Evolutionary conservation across 2,329 filamentous ascomycete genomes (phyloP), one percentile per base, ranked within the genome.

Genomic region (Aspergillus transmontanensis): DNA sequence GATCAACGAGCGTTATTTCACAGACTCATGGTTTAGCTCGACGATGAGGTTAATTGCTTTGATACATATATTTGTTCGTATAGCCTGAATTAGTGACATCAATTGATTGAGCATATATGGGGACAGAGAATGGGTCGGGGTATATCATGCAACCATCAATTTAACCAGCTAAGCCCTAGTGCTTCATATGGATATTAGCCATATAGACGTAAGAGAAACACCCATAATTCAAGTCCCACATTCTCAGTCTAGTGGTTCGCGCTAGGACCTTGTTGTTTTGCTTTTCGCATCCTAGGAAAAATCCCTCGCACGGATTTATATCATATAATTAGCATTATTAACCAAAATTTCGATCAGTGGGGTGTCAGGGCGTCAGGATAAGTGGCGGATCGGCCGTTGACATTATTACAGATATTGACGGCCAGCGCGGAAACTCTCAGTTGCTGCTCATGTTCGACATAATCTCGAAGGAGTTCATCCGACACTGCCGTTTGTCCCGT

Each of bases 91-190:
- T 14, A 28, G 16, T 26, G 45, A 23, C 12, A 21, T 32, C 19
- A 12, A 51, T 34, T 2, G 6, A 55, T 28, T 3, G 34, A 54
- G n/a, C 1, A 26, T 23, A 36, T 54, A 54, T 55, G 51, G 19
- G 32, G 14, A 21, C 3, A 23, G 51, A 21, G 28, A 9, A 28
- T 28, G 14, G 45, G 45, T 5, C 4, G 19, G 11, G 2, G 21
- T 55, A n/a, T 21, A 55, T 55, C 34, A 55, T 39, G 51, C 32
- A 39, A 55, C 51, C n/a, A 21, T 34, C 32, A n/a, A 55, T 26
- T 23, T 39, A 55, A 26, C 16, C 14, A 32, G 23, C 45, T 26
- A 23, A 46, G n/a, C n/a, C 45, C 23, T 48, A 48, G 45, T 48
- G 45, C 14, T 26, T 23, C 14, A 19, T 51, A 30, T 12, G 11